Percentiles rank a stretch among this genome's conserved stretches.
These are phyloP conservation scores for Leishmania gerbilli DNA, from an alignment of 208 protist species.

Conservation along the genomic window DNA sequence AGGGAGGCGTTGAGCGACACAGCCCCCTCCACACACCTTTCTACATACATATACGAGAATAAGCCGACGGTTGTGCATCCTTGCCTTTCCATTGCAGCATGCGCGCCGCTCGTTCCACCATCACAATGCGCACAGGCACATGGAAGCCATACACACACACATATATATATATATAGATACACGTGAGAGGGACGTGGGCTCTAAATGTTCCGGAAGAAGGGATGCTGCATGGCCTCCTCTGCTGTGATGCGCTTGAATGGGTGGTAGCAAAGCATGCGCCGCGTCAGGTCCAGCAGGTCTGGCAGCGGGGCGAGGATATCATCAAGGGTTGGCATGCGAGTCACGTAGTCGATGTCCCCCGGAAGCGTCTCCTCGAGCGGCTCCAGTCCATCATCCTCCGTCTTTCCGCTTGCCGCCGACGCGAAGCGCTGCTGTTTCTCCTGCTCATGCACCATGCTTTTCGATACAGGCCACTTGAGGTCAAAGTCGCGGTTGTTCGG, in stretches of 20 bases:
- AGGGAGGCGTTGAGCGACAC: neutral
- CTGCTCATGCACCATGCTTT: conserved; percentile 33
- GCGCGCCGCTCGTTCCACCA: neutral
- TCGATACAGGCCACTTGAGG: conserved; percentile 56
- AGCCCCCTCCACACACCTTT: neutral
- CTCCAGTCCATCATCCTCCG: conserved; percentile 34
- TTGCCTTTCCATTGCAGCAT: neutral
- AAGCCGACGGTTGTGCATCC: neutral
- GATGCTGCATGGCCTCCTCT: conserved; percentile 82
- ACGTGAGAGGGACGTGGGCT: neutral
- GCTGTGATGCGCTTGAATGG: conserved; percentile 90
- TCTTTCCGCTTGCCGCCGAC: conserved; percentile 17
- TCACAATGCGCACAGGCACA: neutral
- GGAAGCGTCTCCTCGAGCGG: conserved; percentile 32
- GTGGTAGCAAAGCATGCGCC: conserved; percentile 84
- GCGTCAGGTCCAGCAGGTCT: conserved; percentile 56
- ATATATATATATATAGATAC: neutral
- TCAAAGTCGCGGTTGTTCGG: conserved; percentile 42
- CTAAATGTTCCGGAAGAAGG: conserved; percentile 64
- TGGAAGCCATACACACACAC: neutral
- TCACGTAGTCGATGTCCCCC: conserved; percentile 62
- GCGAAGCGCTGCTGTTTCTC: conserved; percentile 31
- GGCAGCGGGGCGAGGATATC: conserved; percentile 60
- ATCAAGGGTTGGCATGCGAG: conserved; percentile 52
- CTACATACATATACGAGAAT: neutral